These are phyloP conservation scores for Fonsecaea monophora DNA, from an alignment of 2,329 filamentous ascomycete genomes.

Conservation along the genomic window DNA sequence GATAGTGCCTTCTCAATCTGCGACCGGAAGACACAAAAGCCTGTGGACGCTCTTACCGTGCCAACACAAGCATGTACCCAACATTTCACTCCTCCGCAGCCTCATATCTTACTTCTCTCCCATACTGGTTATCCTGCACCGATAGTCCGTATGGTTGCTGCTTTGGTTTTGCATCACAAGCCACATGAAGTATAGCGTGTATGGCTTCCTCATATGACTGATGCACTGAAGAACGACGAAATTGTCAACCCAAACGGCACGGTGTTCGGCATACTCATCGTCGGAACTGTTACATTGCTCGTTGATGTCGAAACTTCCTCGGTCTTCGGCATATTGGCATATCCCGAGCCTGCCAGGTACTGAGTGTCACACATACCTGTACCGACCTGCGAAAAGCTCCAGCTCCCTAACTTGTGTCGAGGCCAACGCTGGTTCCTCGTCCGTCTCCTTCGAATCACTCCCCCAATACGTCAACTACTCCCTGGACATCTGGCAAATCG, in stretches of 20 bases:
- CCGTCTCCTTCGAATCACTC: neutral
- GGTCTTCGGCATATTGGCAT: neutral
- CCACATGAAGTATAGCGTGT: slow-evolving; percentile 20
- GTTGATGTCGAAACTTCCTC: neutral
- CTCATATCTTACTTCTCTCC: neutral
- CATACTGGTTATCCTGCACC: slow-evolving; percentile 10
- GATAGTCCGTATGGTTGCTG: neutral
- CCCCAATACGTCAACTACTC: neutral
- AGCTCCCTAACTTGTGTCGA: neutral
- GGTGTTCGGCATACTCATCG: slow-evolving; percentile 9
- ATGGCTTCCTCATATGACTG: slow-evolving; percentile 23
- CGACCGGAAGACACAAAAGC: slow-evolving; percentile 36
- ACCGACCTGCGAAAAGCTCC: neutral
- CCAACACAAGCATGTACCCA: neutral
- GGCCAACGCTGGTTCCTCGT: neutral
- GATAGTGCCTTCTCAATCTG: neutral
- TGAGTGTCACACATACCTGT: neutral
- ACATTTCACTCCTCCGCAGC: neutral
- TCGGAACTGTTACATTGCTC: neutral
- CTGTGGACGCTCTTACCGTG: slow-evolving; percentile 20
- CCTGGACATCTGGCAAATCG: neutral
- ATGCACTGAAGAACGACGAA: neutral
- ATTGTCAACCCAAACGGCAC: neutral
- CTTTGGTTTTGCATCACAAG: slow-evolving; percentile 15
- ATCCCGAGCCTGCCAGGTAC: neutral